Evolutionary conservation across 2,329 filamentous ascomycete species (phyloP).

Genomic region (Magnaporthiopsis poae): DNA sequence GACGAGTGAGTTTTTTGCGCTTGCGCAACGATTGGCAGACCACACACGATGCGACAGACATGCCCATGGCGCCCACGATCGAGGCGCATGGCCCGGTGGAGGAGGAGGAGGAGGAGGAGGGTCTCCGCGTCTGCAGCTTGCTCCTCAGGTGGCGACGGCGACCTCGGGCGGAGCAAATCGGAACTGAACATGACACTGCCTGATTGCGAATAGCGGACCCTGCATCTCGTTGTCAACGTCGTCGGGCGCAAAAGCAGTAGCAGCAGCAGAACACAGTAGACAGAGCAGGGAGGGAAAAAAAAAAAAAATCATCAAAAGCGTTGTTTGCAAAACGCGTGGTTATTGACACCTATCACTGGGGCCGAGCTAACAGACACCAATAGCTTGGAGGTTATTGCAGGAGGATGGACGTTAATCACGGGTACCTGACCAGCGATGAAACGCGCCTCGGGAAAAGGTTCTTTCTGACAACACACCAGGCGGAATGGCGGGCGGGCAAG

Average conservation of each 20-base stretch:
- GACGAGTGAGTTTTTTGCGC: background rate
- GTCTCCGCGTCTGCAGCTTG: background rate
- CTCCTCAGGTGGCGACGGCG: background rate
- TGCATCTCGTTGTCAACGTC: background rate
- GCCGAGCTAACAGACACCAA: background rate
- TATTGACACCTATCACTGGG: too few relatives aligned
- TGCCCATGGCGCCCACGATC: background rate
- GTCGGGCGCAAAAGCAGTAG: background rate
- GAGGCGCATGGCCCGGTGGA: background rate
- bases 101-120: background rate
- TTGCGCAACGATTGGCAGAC: conserved; percentile 4
- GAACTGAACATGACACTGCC: background rate
- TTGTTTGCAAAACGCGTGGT: background rate
- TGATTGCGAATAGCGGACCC: background rate
- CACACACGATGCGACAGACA: background rate
- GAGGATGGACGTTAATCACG: conserved; percentile 1
- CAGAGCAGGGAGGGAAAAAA: background rate
- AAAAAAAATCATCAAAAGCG: too few relatives aligned
- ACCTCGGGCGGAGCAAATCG: background rate
- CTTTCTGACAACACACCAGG: background rate
- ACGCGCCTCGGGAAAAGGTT: conserved; percentile 5
- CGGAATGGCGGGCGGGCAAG: background rate
- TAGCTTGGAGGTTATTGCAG: background rate
- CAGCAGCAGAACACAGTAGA: background rate
- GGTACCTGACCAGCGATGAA: conserved; percentile 12